phyloP scores from a whole-genome alignment of 2,329 filamentous ascomycete genomes.

The Pseudonectria buxi region DNA sequence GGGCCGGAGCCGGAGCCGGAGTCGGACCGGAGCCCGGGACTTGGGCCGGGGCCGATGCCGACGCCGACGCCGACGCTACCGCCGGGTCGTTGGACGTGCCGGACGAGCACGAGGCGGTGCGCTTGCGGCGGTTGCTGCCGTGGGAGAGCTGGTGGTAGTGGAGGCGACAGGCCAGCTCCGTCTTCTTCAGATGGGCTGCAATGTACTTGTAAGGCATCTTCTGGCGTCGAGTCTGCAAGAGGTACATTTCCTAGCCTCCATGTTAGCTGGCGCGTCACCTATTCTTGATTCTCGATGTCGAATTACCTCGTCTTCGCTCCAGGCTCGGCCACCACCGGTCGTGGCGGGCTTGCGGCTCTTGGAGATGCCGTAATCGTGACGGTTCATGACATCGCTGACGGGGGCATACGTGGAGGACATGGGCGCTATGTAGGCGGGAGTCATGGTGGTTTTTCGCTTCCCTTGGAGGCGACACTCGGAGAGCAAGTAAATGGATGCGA shows the following conservation, averaged over 20 bases:
- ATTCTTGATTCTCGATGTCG: neutral
- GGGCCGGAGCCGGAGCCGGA: too few species aligned
- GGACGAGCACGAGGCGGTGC: constrained; percentile 63
- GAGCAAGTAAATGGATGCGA: too few species aligned
- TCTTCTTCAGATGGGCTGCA: constrained; percentile 78
- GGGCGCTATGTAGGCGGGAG: constrained; percentile 42
- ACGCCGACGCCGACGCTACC: too few species aligned
- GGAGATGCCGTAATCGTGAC: constrained; percentile 52
- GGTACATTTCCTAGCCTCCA: constrained; percentile 62
- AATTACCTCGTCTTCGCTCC: constrained; percentile 78
- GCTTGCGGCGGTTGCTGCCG: constrained; percentile 73
- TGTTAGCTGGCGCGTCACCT: constrained; percentile 10
- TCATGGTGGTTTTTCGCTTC: too few species aligned
- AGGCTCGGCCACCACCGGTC: constrained; percentile 70
- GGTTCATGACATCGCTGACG: constrained; percentile 47
- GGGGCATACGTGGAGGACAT: constrained; percentile 41
- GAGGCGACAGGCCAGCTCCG: constrained; percentile 77
- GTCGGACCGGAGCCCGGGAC: too few species aligned
- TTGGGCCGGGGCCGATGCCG: too few species aligned
- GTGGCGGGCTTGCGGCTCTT: constrained; percentile 63
- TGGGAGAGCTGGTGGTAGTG: constrained; percentile 84
- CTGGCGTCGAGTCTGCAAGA: constrained; percentile 74
- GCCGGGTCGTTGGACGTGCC: constrained; percentile 45
- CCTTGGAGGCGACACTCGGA: too few species aligned
- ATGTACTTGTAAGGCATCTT: constrained; percentile 93